A percentile compares a stretch with the other conserved stretches of the same genome.
Evolutionary conservation across 495 filamentous ascomycete genomes (phyloP).

Genomic region (Trichoderma reesei): DNA sequence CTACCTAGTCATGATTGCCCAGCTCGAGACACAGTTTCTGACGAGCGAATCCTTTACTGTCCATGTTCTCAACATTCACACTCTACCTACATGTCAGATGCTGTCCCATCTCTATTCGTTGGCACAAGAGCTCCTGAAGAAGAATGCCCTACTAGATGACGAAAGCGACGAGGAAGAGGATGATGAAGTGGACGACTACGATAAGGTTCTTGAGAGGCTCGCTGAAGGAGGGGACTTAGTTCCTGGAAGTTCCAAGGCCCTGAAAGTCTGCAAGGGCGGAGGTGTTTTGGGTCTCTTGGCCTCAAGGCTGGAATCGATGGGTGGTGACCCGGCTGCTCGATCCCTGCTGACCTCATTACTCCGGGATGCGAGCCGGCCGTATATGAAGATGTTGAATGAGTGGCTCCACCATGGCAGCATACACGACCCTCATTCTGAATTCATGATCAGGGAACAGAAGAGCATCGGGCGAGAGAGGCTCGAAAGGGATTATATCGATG

Average conservation of each 20-base stretch:
- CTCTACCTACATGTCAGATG: slow-evolving; percentile 79
- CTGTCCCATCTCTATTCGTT: slow-evolving; percentile 78
- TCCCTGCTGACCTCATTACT: slow-evolving; percentile 69
- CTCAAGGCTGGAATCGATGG: slow-evolving; percentile 73
- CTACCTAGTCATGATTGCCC: slow-evolving; percentile 83
- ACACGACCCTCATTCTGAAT: slow-evolving; percentile 87
- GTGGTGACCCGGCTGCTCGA: slow-evolving; percentile 82
- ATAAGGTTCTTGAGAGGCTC: slow-evolving; percentile 68
- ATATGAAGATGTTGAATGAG: slow-evolving; percentile 97
- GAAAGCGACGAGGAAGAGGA: slow-evolving; percentile 77
- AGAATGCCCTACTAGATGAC: slow-evolving; percentile 79
- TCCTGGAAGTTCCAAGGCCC: slow-evolving; percentile 67
- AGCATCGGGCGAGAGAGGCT: slow-evolving; percentile 84
- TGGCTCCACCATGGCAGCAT: slow-evolving; percentile 97
- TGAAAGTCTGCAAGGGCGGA: slow-evolving; percentile 91
- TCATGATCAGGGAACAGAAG: slow-evolving; percentile 90
- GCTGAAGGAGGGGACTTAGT: slow-evolving; percentile 74
- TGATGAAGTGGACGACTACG: slow-evolving; percentile 59
- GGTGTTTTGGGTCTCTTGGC: slow-evolving; percentile 78
- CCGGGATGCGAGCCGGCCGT: slow-evolving; percentile 81
- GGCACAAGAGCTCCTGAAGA: slow-evolving; percentile 75
- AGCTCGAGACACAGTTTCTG: slow-evolving; percentile 84
- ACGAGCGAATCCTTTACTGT: slow-evolving; percentile 81
- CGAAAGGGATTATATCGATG: slow-evolving; percentile 94
- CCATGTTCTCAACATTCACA: slow-evolving; percentile 85